Evolutionary conservation across 176 grass and related monocot species (phyloP).

Genomic region (Otatea glauca): DNA sequence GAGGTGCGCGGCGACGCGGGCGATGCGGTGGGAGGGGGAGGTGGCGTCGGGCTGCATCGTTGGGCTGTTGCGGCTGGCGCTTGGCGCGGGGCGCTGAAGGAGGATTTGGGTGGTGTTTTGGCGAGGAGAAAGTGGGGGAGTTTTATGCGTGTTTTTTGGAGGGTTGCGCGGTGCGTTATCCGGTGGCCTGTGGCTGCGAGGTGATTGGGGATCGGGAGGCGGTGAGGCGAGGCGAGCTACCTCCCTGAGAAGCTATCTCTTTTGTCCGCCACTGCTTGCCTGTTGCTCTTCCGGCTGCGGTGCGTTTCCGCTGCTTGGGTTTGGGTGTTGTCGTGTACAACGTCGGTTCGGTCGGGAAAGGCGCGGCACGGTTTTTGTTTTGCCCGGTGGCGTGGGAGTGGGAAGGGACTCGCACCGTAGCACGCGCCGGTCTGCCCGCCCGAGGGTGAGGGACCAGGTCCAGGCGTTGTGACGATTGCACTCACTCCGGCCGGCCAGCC

Average conservation of each 20-base stretch:
- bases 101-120: not conserved
- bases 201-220: slow-evolving; percentile 33
- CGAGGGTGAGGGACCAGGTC: too few species aligned
- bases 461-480: too few species aligned
- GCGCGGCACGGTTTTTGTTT: too few species aligned
- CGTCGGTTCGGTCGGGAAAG: too few species aligned
- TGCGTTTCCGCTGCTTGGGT: not conserved
- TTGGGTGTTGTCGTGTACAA: too few species aligned
- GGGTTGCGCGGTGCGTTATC: slow-evolving; percentile 45
- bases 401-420: too few species aligned
- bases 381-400: too few species aligned
- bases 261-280: slow-evolving; percentile 49
- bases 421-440: too few species aligned
- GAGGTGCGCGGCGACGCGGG: slow-evolving; percentile 79
- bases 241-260: slow-evolving; percentile 43
- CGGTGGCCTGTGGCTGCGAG: slow-evolving; percentile 50
- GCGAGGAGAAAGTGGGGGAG: not conserved
- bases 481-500: too few species aligned
- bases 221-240: slow-evolving; percentile 22
- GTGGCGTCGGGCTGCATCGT: slow-evolving; percentile 52
- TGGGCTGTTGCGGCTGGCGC: not conserved
- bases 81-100: not conserved
- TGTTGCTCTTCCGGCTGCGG: not conserved
- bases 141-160: slow-evolving; percentile 6
- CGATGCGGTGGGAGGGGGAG: slow-evolving; percentile 59